Evolutionary conservation across 257 asterid genomes (phyloP), one percentile per base, ranked within the genome.

Genomic region (Ocimum tenuiflorum): DNA sequence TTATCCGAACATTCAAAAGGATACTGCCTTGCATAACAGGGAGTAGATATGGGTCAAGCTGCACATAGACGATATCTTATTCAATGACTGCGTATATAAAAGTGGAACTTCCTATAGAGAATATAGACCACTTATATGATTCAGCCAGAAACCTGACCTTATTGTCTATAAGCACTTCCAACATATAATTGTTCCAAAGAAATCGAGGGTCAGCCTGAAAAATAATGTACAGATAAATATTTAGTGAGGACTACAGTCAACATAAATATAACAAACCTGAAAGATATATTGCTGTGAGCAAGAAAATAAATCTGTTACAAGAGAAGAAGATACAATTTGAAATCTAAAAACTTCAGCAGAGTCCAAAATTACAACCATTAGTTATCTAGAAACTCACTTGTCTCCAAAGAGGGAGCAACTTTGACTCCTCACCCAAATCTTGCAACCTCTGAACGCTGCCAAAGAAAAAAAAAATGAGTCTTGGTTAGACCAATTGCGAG

Each of bases 21-120:
- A 94, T 94, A 94, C 96, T 94, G 80, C 99, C 99, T 83, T 94
- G 99, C 84, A 94, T 78, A 54, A 94, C 82, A 57, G 99, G 99
- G 69, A 94, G 95, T 75, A 94, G 78, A 79, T 80, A 94, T 7
- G 88, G 89, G 62, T 94, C 99, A 77, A 91, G 92, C 99, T 94
- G 97, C 88, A 86, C 19, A 63, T 54, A 69, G 60, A 73, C 48
- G 36, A 77, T 31, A 64, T 59, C 38, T 73, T 33, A 75, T 45
- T 75, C 73, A 78, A 75, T 69, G 55, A 64, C 63, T 45, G 45
- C 18, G 53, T 69, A 55, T 23, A 68, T 66, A 57, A 57, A 68
- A 35, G 36, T 35, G 36, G 41, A 39, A 38, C 45, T 27, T 27
- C 31, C 31, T 45, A 60, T 58, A 56, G 42, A 57, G 60, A 31